Conservation (phyloP, 2,329 filamentous ascomycete species). For the Penicillium capsulatum region DNA sequence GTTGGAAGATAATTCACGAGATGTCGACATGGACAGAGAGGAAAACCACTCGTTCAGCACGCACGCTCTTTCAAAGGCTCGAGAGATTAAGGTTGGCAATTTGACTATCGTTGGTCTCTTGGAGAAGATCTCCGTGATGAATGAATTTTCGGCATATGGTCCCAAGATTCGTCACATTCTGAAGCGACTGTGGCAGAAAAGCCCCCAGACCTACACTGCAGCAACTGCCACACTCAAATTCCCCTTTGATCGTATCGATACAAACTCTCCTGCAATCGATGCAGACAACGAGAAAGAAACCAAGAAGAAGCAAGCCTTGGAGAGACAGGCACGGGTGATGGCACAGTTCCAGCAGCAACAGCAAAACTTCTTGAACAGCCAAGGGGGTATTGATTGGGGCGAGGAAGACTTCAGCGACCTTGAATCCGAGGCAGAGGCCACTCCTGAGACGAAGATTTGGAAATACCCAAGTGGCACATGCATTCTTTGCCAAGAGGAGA, state of each 20-base stretch:
- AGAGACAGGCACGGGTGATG: constrained; percentile 90
- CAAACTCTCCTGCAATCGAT: constrained; percentile 70
- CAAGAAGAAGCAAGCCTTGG: constrained; percentile 86
- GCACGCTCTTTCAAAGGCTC: constrained; percentile 62
- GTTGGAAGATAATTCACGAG: constrained; percentile 67
- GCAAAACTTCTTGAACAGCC: constrained; percentile 86
- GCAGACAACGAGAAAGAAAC: constrained; percentile 60
- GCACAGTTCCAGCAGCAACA: constrained; percentile 97
- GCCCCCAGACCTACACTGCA: constrained; percentile 66
- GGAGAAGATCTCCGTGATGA: constrained; percentile 55
- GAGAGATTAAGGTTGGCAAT: constrained; percentile 41
- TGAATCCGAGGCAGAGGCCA: constrained; percentile 48
- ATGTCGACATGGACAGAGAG: constrained; percentile 49
- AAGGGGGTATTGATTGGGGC: constrained; percentile 83
- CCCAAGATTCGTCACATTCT: constrained; percentile 80
- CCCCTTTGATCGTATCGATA: constrained; percentile 73
- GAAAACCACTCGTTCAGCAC: constrained; percentile 64
- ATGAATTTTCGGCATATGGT: constrained; percentile 76
- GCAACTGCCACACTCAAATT: constrained; percentile 60
- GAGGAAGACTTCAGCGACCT: constrained; percentile 70
- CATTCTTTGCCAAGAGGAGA: constrained; percentile 94
- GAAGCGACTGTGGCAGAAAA: constrained; percentile 77
- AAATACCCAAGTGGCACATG: constrained; percentile 91
- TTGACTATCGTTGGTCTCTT: constrained; percentile 52
- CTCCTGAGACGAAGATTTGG: constrained; percentile 69